Percentiles rank a stretch among this genome's conserved stretches.
Evolutionary conservation across 257 asterid genomes (phyloP).

Genomic region (Asclepias syriaca): DNA sequence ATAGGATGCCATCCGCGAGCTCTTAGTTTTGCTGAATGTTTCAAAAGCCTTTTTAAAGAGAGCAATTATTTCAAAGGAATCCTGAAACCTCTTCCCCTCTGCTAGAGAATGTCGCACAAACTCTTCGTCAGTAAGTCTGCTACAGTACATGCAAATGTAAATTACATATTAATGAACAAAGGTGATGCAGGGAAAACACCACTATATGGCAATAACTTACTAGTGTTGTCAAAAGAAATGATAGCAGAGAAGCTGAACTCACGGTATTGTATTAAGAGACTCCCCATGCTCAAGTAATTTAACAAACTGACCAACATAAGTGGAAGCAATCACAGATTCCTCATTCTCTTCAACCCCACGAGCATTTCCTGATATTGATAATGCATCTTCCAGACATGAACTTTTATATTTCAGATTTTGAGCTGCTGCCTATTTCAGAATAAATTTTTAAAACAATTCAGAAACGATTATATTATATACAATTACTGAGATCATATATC

Average conservation of each 20-base stretch:
- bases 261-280: conserved; percentile 56
- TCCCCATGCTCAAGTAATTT: conserved; percentile 75
- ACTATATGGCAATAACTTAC: background rate
- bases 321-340: conserved; percentile 76
- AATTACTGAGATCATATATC: background rate
- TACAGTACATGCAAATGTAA: conserved; percentile 13
- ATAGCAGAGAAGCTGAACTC: conserved; percentile 34
- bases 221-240: conserved; percentile 4
- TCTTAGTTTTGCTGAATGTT: conserved; percentile 57
- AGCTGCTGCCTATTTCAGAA: conserved; percentile 76
- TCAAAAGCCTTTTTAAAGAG: conserved; percentile 77
- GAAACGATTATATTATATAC: background rate
- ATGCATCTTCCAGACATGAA: conserved; percentile 58
- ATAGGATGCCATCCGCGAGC: conserved; percentile 79
- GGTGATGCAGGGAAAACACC: background rate
- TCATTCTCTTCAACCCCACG: conserved; percentile 50
- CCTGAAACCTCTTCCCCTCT: conserved; percentile 76
- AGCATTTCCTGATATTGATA: conserved; percentile 66
- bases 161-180: background rate
- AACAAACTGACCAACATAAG: conserved; percentile 86
- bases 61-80: conserved; percentile 85
- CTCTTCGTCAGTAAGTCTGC: conserved; percentile 84
- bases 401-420: conserved; percentile 76
- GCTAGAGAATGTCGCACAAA: conserved; percentile 58
- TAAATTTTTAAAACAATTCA: conserved; percentile 6